Percentiles rank a stretch among this genome's conserved stretches.
phyloP scores from a whole-genome alignment of 441 rosid genomes.

The Gossypium gossypioides region DNA sequence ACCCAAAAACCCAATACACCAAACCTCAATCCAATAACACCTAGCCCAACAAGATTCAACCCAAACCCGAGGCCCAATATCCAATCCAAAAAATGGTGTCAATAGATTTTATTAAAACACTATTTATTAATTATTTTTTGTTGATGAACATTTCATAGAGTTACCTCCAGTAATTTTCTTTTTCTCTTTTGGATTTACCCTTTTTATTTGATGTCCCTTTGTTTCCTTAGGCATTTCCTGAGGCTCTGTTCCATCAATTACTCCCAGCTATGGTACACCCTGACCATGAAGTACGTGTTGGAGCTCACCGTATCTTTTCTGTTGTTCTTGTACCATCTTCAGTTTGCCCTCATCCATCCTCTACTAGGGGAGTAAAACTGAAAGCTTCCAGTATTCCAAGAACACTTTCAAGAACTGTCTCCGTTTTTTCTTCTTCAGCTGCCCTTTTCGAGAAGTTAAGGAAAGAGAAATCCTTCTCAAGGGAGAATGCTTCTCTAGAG shows the following conservation, averaged over 20 bases:
- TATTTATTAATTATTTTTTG: conserved; percentile 7
- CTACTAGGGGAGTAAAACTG: conserved; percentile 22
- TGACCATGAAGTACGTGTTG: conserved; percentile 60
- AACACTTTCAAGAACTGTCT: conserved; percentile 83
- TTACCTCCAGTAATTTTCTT: neutral
- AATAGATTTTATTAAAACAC: too few species aligned
- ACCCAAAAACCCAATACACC: too few species aligned
- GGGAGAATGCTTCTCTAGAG: conserved; percentile 28
- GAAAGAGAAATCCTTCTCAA: conserved; percentile 33
- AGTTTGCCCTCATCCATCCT: conserved; percentile 39
- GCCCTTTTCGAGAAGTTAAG: conserved; percentile 88
- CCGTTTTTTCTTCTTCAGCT: conserved; percentile 96
- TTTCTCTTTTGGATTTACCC: neutral
- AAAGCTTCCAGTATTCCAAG: conserved; percentile 52
- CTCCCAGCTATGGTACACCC: conserved; percentile 73
- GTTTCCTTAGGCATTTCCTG: conserved; percentile 56
- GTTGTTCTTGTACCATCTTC: conserved; percentile 82
- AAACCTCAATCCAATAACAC: too few species aligned
- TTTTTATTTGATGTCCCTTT: conserved; percentile 1
- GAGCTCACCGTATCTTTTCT: conserved; percentile 69
- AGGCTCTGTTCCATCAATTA: conserved; percentile 68
- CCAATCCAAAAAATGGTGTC: too few species aligned
- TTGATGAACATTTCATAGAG: neutral
- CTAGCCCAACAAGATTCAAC: too few species aligned
- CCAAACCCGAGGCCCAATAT: too few species aligned